Percentiles rank a stretch among this genome's conserved stretches.
These are phyloP conservation scores for Plasmodium adleri DNA, from an alignment of 169 alveolate species.

Conservation along the genomic window DNA sequence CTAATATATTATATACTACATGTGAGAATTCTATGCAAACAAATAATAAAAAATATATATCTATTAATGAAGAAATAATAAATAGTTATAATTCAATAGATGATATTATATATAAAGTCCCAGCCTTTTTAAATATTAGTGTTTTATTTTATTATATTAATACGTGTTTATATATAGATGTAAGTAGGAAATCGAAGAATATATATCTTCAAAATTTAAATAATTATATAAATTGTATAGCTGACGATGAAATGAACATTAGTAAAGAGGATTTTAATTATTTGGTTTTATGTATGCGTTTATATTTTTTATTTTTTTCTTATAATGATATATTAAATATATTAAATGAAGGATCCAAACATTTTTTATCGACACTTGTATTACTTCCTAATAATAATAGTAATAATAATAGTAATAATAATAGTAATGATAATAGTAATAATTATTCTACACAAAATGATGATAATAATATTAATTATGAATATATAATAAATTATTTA, in stretches of 20 bases:
- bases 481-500: constrained; percentile 22
- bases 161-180: constrained; percentile 8
- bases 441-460: not conserved
- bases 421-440: not conserved
- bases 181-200: constrained; percentile 12
- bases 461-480: constrained; percentile 2
- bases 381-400: constrained; percentile 4
- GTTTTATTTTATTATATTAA: constrained; percentile 25
- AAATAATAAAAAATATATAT: not conserved
- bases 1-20: constrained; percentile 17
- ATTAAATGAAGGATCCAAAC: constrained; percentile 14
- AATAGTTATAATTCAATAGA: constrained; percentile 10
- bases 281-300: constrained; percentile 19
- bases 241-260: constrained; percentile 64
- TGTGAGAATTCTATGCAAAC: constrained; percentile 22
- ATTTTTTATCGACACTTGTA: constrained; percentile 23
- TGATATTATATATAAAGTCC: constrained; percentile 37
- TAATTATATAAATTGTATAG: constrained; percentile 37
- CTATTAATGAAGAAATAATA: constrained; percentile 15
- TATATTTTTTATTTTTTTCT: constrained; percentile 16
- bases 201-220: constrained; percentile 21
- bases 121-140: constrained; percentile 52
- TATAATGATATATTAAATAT: constrained; percentile 21
- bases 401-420: not conserved
- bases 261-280: constrained; percentile 19